Evolutionary conservation across 495 filamentous ascomycete species (phyloP), one percentile per base, ranked within the genome.

Genomic region (Arthonia radiata): DNA sequence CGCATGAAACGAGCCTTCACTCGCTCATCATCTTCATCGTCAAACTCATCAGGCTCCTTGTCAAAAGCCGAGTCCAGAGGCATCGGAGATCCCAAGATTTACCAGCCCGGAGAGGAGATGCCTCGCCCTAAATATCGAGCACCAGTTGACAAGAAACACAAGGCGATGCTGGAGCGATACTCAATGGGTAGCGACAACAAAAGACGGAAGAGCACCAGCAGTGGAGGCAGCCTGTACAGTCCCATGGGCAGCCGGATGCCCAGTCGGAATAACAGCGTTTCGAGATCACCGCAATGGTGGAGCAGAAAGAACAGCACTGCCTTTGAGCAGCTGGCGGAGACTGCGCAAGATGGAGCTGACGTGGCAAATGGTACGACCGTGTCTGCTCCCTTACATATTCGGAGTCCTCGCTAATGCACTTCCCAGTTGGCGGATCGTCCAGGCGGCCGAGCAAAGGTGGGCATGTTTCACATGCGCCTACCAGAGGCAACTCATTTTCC

Each of bases 71-170:
- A 18, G 17, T 33, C 31, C 17, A 31, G 10, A 2, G 31, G 27
- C n/a, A 27, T 28, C 27, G 30, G 24, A 13, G 29, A 36, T 28
- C 28, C 24, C 30, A 35, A 33, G 24, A 28, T 43, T 34, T 53
- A 53, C 41, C 37, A 44, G 31, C 45, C 47, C 15, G 49, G 46
- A 39, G 49, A 53, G 27, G 32, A 41, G 24, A 46, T 53, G 43
- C 49, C 49, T 5, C 40, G 39, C 10, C 35, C 45, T 11, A 53
- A 53, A 28, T 53, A 53, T 32, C 48, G 48, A 13, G 37, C 35
- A 1, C 43, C 44, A n/a, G 46, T 47, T 10, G 37, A 30, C 21
- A 42, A 42, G 24, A 37, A 44, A 28, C 49, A 53, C 34, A 49
- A 42, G 27, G 49, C 39, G 28, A 35, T 43, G 7, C 42, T 53